Conservation (phyloP, 108 stramenopile genomes). For the Nitzschia sp. region DNA sequence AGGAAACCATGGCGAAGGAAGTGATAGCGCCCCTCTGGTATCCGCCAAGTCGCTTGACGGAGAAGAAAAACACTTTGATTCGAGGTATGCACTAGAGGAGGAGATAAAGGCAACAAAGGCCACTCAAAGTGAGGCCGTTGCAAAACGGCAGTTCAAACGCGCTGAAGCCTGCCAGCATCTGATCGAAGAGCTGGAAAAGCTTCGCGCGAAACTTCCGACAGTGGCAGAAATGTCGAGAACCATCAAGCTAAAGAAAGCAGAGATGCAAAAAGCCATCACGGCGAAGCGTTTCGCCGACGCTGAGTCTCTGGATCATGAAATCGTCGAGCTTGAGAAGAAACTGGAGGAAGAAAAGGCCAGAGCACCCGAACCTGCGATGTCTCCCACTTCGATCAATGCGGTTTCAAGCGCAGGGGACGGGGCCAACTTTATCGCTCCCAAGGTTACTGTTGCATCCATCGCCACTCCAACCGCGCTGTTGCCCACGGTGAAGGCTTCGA, state of each 20-base stretch:
- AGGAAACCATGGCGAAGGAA: conserved; percentile 1
- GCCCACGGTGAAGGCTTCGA: conserved; percentile 1
- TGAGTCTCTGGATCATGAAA: conserved; percentile 51
- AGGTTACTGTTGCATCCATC: neutral
- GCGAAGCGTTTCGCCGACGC: conserved; percentile 74
- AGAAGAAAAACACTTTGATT: conserved; percentile 48
- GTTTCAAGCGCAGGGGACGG: neutral
- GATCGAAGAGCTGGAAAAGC: conserved; percentile 57
- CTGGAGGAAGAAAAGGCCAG: conserved; percentile 46
- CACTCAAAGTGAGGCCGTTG: conserved; percentile 43
- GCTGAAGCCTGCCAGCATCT: conserved; percentile 58
- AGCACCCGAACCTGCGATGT: conserved; percentile 1
- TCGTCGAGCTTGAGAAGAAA: conserved; percentile 53
- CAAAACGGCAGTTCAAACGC: conserved; percentile 68
- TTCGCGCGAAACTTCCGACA: conserved; percentile 61
- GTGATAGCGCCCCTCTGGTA: neutral
- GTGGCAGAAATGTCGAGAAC: conserved; percentile 47
- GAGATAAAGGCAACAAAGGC: conserved; percentile 44
- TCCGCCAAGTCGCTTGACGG: conserved; percentile 42
- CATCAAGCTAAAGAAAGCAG: conserved; percentile 40
- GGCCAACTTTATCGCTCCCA: neutral
- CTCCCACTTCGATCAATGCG: neutral
- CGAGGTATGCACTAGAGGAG: conserved; percentile 58
- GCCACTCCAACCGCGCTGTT: neutral
- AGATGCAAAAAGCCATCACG: conserved; percentile 62